Conservation (phyloP, 495 filamentous ascomycete species). For the Cercophora scortea region DNA sequence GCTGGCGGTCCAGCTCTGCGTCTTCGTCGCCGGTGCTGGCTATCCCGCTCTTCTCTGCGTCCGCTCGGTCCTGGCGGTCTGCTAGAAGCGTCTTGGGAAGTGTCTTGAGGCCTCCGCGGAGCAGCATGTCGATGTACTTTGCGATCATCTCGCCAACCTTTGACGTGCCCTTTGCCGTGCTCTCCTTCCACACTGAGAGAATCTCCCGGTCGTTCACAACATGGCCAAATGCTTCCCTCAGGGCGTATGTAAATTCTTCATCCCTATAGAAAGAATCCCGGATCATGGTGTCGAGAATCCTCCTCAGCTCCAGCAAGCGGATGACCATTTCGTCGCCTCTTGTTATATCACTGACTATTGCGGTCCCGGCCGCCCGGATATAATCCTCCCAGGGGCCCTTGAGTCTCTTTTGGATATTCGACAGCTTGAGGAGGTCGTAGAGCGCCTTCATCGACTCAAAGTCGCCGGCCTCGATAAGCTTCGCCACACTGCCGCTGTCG, state of each 20-base stretch:
- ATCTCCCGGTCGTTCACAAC: constrained; percentile 87
- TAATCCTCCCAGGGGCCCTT: constrained; percentile 67
- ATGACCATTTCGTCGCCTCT: constrained; percentile 81
- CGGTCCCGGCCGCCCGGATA: constrained; percentile 66
- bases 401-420: constrained; percentile 55
- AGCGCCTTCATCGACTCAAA: constrained; percentile 62
- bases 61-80: constrained; percentile 40
- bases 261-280: constrained; percentile 65
- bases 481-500: constrained; percentile 52
- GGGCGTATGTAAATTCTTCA: constrained; percentile 60
- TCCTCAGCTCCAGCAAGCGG: constrained; percentile 74
- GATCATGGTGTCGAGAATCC: constrained; percentile 66
- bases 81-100: constrained; percentile 53
- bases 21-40: constrained; percentile 70
- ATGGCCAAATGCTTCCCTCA: constrained; percentile 74
- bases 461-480: constrained; percentile 59
- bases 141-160: constrained; percentile 98
- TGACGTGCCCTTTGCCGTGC: constrained; percentile 84
- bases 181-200: constrained; percentile 59
- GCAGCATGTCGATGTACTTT: constrained; percentile 86
- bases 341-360: constrained; percentile 71
- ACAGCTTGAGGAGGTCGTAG: constrained; percentile 63
- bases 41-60: constrained; percentile 46
- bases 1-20: constrained; percentile 75
- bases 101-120: constrained; percentile 78